Evolutionary conservation across 495 filamentous ascomycete species (phyloP), one percentile per base, ranked within the genome.

Genomic region (Penicillium antarcticum): DNA sequence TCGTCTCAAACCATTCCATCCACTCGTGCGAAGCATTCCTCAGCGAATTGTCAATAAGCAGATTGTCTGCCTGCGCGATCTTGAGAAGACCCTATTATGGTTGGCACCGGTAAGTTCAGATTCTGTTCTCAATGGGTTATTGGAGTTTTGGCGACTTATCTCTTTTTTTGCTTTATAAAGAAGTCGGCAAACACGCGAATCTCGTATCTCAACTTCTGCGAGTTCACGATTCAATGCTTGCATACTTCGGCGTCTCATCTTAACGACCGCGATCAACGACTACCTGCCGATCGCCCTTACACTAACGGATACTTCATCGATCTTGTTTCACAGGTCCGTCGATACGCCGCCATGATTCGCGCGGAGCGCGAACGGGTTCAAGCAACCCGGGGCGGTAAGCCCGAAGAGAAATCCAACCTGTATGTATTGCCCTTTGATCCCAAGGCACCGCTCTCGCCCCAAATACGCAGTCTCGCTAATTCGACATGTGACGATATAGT

Each of bases 231-330:
- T 61, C 84, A 84, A 68, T 90, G 87, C 71, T 80, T 96, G 45
- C 87, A 91, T 67, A 84, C 88, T 24, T 89, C 90, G 11, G 87
- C 90, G 63, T 83, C 87, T 60, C 81, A 83, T 66, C 75, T 96
- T 14, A 84, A 80, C 73, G 89, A 89, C 59, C 81, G 81, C 53
- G 92, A 97, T 66, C 84, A 88, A 63, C 86, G 84, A 38, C 80
- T 87, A 55, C 86, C 88, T 36, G 71, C 82, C 65, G 92, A 97
- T 66, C 83, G 84, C 49, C 90, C 89, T 31, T 97, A 96, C 74
- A 90, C 82, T 80, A 87, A 85, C 77, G 85, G 84, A 53, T 97
- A 97, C 75, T 96, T 96, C 61, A 83, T 96, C 63, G 92, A 97
- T 75, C 85, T 96, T 47, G 80, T 92, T 62, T 87, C 89, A 58